Evolutionary conservation across 2,329 filamentous ascomycete genomes (phyloP).

Genomic region (Aspergillus japonicus): DNA sequence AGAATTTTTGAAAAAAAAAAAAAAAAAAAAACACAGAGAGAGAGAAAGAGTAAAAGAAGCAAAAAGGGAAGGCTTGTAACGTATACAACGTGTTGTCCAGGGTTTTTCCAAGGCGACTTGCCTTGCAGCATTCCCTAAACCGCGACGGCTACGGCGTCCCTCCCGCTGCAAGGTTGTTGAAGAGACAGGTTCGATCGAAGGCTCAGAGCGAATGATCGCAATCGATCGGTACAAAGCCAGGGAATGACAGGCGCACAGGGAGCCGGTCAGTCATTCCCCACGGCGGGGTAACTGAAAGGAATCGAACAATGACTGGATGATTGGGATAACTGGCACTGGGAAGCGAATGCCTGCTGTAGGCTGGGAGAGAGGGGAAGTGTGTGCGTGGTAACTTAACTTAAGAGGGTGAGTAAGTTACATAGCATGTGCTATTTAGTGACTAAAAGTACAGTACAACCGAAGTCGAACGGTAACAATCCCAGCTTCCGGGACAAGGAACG

Average conservation of each 20-base stretch:
- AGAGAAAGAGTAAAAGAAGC: neutral
- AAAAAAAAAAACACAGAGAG: neutral
- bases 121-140: slow-evolving; percentile 8
- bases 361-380: neutral
- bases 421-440: too few relatives aligned
- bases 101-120: neutral
- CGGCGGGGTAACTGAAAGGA: neutral
- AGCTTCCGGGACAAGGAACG: slow-evolving; percentile 22
- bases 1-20: too few relatives aligned
- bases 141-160: slow-evolving; percentile 13
- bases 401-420: too few relatives aligned
- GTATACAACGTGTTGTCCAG: neutral
- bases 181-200: slow-evolving; percentile 13
- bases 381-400: neutral
- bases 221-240: slow-evolving; percentile 6
- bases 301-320: slow-evolving; percentile 5
- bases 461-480: slow-evolving; percentile 1
- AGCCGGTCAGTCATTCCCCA: neutral
- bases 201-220: neutral
- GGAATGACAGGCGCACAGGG: slow-evolving; percentile 4
- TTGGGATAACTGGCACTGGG: slow-evolving; percentile 12
- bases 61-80: neutral
- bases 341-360: neutral
- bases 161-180: slow-evolving; percentile 19
- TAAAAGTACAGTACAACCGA: too few relatives aligned